Percentiles rank a stretch among this genome's conserved stretches.
These are phyloP conservation scores for Leccinum boreale DNA, from an alignment of 768 basidiomycete species.

Conservation along the genomic window DNA sequence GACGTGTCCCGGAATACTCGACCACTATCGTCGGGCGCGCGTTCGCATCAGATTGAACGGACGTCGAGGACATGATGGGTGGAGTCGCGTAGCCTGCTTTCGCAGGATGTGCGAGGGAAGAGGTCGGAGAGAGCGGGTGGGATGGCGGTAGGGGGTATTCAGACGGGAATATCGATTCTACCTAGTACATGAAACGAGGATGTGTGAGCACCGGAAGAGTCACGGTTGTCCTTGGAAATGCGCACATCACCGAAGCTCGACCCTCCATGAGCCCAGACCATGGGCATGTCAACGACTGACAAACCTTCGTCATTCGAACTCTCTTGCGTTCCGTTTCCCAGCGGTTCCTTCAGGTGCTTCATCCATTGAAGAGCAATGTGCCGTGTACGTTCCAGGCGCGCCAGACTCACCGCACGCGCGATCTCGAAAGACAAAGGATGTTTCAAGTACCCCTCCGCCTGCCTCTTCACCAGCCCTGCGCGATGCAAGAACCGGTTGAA, in stretches of 20 bases:
- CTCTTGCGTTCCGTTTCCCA: neutral
- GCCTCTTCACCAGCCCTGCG: constrained; percentile 35
- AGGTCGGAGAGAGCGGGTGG: constrained; percentile 23
- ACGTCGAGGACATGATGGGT: neutral
- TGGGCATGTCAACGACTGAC: constrained; percentile 1
- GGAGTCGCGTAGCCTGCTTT: constrained; percentile 8
- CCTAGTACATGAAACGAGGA: constrained; percentile 17
- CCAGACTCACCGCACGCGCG: constrained; percentile 8
- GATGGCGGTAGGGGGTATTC: constrained; percentile 33
- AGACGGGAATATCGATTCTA: constrained; percentile 33
- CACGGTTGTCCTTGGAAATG: neutral
- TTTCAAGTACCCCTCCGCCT: constrained; percentile 31
- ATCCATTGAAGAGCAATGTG: constrained; percentile 22
- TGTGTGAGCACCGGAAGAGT: too few relatives aligned
- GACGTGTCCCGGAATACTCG: constrained; percentile 8
- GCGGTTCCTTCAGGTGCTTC: constrained; percentile 7
- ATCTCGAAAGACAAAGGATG: constrained; percentile 51
- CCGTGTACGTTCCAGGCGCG: neutral
- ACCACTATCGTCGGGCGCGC: constrained; percentile 10
- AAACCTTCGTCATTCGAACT: neutral
- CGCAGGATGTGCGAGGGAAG: constrained; percentile 5
- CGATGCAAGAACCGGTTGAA: constrained; percentile 46
- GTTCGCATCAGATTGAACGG: neutral
- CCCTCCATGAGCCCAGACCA: constrained; percentile 14
- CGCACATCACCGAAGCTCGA: constrained; percentile 31